Conservation (phyloP, 169 alveolate species). For the Plasmodium inui region DNA sequence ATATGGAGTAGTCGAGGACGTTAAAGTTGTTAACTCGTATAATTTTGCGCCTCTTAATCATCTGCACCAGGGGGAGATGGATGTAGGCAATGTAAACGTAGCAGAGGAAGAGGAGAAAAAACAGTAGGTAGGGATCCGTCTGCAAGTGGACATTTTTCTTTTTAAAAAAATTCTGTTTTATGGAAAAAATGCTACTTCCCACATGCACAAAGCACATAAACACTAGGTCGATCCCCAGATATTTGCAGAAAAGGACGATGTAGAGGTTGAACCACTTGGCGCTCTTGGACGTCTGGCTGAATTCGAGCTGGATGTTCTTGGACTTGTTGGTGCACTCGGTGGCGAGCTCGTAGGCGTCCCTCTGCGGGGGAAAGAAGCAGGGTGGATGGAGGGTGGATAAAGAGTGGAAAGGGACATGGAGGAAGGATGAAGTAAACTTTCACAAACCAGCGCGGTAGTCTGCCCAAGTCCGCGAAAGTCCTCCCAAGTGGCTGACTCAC, state of each 20-base stretch:
- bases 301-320: conserved; percentile 39
- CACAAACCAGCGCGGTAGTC: not conserved
- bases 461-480: too few species aligned
- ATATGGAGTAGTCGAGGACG: conserved; percentile 10
- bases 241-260: conserved; percentile 22
- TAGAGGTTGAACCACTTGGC: conserved; percentile 25
- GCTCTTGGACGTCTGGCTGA: conserved; percentile 12
- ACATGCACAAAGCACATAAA: conserved; percentile 42
- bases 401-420: not conserved
- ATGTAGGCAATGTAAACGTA: conserved; percentile 38
- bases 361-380: not conserved
- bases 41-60: conserved; percentile 6
- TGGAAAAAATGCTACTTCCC: conserved; percentile 8
- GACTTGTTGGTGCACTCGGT: not conserved
- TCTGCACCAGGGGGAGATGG: conserved; percentile 35
- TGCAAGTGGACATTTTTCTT: not conserved
- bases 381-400: too few species aligned
- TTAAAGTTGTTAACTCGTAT: not conserved
- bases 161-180: conserved; percentile 15
- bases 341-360: not conserved
- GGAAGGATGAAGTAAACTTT: not conserved
- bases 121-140: conserved; percentile 8
- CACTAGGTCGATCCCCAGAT: conserved; percentile 41
- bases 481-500: not conserved
- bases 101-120: conserved; percentile 15